These are phyloP conservation scores for Naganishia onofrii DNA, from an alignment of 768 basidiomycete species.

Conservation along the genomic window DNA sequence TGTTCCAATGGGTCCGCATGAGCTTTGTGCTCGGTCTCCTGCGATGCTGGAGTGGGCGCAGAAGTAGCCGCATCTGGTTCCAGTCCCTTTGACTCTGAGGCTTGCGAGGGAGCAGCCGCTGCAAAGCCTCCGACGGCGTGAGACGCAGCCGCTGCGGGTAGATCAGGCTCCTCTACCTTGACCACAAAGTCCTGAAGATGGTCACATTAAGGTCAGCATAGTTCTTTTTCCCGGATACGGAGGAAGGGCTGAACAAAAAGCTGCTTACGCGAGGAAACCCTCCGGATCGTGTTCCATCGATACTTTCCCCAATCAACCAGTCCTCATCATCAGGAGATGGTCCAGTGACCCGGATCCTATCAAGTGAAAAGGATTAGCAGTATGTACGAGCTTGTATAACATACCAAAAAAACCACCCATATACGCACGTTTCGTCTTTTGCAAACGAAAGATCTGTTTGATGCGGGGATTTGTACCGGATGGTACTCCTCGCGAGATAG, in stretches of 20 bases:
- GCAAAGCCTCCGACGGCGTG: neutral
- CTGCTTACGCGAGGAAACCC: constrained; percentile 49
- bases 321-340: constrained; percentile 49
- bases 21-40: neutral
- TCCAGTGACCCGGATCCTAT: constrained; percentile 49
- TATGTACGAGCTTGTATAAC: neutral
- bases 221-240: neutral
- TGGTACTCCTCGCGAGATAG: constrained; percentile 47
- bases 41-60: neutral
- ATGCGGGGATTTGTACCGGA: constrained; percentile 51
- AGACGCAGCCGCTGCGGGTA: neutral
- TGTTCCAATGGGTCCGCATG: neutral
- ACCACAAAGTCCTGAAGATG: constrained; percentile 46
- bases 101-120: neutral
- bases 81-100: neutral
- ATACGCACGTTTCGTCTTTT: constrained; percentile 50
- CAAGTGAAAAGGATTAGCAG: neutral
- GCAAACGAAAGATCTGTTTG: constrained; percentile 50
- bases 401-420: neutral
- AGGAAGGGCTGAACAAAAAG: neutral
- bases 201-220: constrained; percentile 1
- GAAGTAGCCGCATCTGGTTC: neutral
- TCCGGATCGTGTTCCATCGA: constrained; percentile 46
- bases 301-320: constrained; percentile 48
- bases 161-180: constrained; percentile 33